Conservation (phyloP, 345 rosid genomes). For the Populus alba region DNA sequence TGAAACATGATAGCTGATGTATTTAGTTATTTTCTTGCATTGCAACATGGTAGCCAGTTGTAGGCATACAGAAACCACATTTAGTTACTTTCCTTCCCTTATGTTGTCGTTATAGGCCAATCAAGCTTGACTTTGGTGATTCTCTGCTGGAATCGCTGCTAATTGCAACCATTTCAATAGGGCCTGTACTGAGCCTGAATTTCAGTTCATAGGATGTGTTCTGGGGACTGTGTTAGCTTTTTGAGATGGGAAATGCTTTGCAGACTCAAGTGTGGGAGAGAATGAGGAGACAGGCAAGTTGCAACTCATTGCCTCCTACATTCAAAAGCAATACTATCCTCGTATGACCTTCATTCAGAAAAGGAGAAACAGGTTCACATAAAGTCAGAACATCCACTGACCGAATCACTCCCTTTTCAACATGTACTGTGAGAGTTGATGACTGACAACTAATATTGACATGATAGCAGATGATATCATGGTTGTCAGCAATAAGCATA, state of each 20-base stretch:
- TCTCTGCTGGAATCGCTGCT: too few relatives aligned
- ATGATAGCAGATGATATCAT: conserved; percentile 43
- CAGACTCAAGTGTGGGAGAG: conserved; percentile 14
- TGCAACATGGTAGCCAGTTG: too few relatives aligned
- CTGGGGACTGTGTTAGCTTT: conserved; percentile 15
- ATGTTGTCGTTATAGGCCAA: too few relatives aligned
- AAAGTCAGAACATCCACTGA: conserved; percentile 48
- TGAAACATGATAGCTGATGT: too few relatives aligned
- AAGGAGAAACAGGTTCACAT: conserved; percentile 41
- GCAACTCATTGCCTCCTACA: conserved; percentile 24
- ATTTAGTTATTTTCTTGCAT: too few relatives aligned
- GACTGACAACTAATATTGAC: conserved; percentile 46
- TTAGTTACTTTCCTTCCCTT: too few relatives aligned
- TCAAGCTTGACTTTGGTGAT: too few relatives aligned
- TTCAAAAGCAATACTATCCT: conserved; percentile 35
- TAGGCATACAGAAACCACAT: too few relatives aligned
- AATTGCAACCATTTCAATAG: too few relatives aligned
- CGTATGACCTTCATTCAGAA: conserved; percentile 48
- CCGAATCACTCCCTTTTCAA: conserved; percentile 55
- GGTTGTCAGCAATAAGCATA: conserved; percentile 62
- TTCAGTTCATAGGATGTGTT: conserved; percentile 12
- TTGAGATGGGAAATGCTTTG: conserved; percentile 10
- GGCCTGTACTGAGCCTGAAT: conserved; percentile 13
- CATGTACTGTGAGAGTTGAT: conserved; percentile 51
- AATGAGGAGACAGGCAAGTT: conserved; percentile 12